phyloP scores from a whole-genome alignment of 768 basidiomycete genomes.

The Pleurotus eryngii region DNA sequence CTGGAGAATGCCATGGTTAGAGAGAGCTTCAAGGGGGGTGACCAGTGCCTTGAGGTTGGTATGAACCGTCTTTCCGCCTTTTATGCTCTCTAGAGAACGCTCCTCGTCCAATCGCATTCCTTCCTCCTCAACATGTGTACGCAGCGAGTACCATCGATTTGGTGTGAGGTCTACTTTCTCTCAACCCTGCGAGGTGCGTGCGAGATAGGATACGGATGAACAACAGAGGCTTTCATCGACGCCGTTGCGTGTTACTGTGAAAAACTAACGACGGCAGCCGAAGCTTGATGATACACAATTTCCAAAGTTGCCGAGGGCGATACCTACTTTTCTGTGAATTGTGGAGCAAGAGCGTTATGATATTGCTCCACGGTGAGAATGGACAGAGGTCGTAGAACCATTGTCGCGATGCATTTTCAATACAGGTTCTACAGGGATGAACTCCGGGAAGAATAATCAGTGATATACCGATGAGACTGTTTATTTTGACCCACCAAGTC shows the following conservation, averaged over 20 bases:
- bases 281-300: too few relatives aligned
- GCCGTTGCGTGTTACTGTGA: not conserved
- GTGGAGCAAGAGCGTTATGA: not conserved
- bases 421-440: too few relatives aligned
- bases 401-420: too few relatives aligned
- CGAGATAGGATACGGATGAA: not conserved
- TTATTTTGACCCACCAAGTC: too few relatives aligned
- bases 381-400: not conserved
- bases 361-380: conserved; percentile 1
- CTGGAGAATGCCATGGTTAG: not conserved
- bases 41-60: not conserved
- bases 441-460: too few relatives aligned
- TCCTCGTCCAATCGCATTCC: not conserved
- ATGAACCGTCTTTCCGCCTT: not conserved
- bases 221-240: not conserved
- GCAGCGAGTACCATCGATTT: not conserved
- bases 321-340: not conserved
- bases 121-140: not conserved
- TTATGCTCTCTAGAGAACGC: not conserved
- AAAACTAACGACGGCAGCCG: too few relatives aligned
- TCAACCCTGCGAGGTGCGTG: not conserved
- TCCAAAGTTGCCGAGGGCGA: too few relatives aligned
- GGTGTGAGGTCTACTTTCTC: not conserved
- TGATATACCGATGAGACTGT: too few relatives aligned
- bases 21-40: not conserved